Percentiles rank a stretch among this genome's conserved stretches.
Conservation (phyloP, 139 green algal species). For the Asterochloris erici region DNA sequence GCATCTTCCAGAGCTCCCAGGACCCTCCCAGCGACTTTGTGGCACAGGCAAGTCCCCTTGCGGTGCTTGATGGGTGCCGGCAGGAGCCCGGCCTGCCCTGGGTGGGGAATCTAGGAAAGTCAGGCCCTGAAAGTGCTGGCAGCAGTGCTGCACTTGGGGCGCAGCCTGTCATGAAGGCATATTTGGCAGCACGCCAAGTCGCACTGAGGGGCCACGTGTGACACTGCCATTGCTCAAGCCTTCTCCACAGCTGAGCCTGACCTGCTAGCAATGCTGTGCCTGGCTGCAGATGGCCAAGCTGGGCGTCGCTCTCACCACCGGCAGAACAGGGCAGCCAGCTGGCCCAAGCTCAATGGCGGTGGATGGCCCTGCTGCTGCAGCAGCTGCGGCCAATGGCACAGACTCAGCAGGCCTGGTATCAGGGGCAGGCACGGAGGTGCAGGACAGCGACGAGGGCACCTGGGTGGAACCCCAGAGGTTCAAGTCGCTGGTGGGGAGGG, state of each 20-base stretch:
- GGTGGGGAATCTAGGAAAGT: no score
- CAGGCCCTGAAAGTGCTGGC: neutral
- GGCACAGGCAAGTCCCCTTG: conserved; percentile 43
- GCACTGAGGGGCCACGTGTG: no score
- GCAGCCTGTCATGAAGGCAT: no score
- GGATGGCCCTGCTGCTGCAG: neutral
- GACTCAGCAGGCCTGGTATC: conserved; percentile 10
- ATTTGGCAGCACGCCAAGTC: no score
- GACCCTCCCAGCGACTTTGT: conserved; percentile 66
- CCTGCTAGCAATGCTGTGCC: neutral
- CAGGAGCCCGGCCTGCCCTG: no score
- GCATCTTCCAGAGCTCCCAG: conserved; percentile 51
- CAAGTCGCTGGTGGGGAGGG: conserved; percentile 78
- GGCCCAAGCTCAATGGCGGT: neutral
- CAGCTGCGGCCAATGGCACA: neutral
- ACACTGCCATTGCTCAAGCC: no score
- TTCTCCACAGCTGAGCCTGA: no score
- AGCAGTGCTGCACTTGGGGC: no score
- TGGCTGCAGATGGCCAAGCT: conserved; percentile 64
- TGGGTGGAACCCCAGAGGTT: conserved; percentile 74
- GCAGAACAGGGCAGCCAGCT: conserved; percentile 42
- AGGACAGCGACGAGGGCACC: conserved; percentile 23
- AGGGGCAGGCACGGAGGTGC: conserved; percentile 15
- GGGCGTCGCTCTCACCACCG: conserved; percentile 56
- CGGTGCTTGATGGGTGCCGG: neutral